Evolutionary conservation across 352 stramenopile genomes (phyloP), one percentile per base, ranked within the genome.

Genomic region (Phytophthora kernoviae): DNA sequence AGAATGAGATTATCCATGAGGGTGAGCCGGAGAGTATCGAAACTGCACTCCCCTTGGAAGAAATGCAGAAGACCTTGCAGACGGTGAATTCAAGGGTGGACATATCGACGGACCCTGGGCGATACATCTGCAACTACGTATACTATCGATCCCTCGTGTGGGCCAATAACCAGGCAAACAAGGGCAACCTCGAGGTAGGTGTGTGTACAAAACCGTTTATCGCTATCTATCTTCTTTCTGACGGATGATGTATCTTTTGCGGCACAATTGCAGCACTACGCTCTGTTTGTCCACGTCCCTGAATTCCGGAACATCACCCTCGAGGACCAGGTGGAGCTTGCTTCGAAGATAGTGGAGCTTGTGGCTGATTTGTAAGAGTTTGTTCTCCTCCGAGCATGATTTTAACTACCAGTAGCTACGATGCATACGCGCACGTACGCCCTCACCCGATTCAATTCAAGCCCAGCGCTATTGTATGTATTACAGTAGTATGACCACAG

Each of bases 61-160:
- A 90, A 7, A 62, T 94, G 59, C 59, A 87, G 22, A 62, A 43
- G 27, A 62, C 44, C 21, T 53, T 90, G 54, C 60, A 72, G 44
- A 39, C 45, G 2, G 42, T 77, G 17, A 66, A 76, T 24, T 49
- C 72, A 30, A 64, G 63, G 14, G 57, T 84, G 8, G 51, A 26
- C 5, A 72, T 95, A 42, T 95, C 86, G 12, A 89, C 56, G 10
- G 81, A 95, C 56, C 84, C 84, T 1, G 86, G 86, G 5, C 72
- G 86, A 20, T 95, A 92, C 70, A 91, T 95, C 54, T 95, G 86
- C 71, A 95, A 95, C 68, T 93, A 77, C 58, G 84, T 92, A 14
- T 95, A 91, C 75, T 95, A 81, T 61, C 62, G 77, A 27, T 93
- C 84, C 65, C 79, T 95, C 12, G 61, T 81, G 33, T 91, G 83